These are phyloP conservation scores for Crithidia sp. DNA, from an alignment of 208 protist species.

Conservation along the genomic window DNA sequence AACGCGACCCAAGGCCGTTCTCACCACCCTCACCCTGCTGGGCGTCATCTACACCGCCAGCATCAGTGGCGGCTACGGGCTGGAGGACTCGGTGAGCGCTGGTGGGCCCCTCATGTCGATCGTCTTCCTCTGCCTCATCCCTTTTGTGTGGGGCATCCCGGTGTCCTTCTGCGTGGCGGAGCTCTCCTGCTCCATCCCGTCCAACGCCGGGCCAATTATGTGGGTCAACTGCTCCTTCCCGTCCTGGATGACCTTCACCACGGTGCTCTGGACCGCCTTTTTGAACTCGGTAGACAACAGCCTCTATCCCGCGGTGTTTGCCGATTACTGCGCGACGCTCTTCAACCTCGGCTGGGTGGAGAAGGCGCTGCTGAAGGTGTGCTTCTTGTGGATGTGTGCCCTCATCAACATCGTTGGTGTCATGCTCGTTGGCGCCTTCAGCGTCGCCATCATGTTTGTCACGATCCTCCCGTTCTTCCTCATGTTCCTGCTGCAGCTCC, in stretches of 20 bases:
- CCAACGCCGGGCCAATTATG: slow-evolving; percentile 91
- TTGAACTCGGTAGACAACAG: slow-evolving; percentile 92
- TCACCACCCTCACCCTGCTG: slow-evolving; percentile 85
- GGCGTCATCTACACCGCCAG: slow-evolving; percentile 90
- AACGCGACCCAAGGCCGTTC: slow-evolving; percentile 65
- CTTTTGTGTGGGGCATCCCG: slow-evolving; percentile 88
- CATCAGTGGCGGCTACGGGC: slow-evolving; percentile 89
- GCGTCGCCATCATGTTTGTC: slow-evolving; percentile 82
- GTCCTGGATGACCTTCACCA: slow-evolving; percentile 82
- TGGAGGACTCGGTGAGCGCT: slow-evolving; percentile 88
- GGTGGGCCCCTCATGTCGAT: slow-evolving; percentile 88
- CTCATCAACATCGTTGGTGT: slow-evolving; percentile 84
- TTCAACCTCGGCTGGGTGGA: slow-evolving; percentile 57
- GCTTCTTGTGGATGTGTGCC: slow-evolving; percentile 70
- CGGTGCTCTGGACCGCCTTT: slow-evolving; percentile 85
- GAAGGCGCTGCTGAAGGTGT: slow-evolving; percentile 70
- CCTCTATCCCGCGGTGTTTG: slow-evolving; percentile 86
- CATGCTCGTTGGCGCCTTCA: slow-evolving; percentile 72
- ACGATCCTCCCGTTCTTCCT: slow-evolving; percentile 90
- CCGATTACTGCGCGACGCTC: slow-evolving; percentile 82
- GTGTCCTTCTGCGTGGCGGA: slow-evolving; percentile 90
- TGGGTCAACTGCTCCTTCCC: slow-evolving; percentile 92
- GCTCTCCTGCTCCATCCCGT: slow-evolving; percentile 85
- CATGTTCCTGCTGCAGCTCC: slow-evolving; percentile 86
- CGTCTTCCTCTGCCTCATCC: slow-evolving; percentile 83